Evolutionary conservation across 2,329 filamentous ascomycete species (phyloP).

Genomic region (Pyricularia pennisetigena): DNA sequence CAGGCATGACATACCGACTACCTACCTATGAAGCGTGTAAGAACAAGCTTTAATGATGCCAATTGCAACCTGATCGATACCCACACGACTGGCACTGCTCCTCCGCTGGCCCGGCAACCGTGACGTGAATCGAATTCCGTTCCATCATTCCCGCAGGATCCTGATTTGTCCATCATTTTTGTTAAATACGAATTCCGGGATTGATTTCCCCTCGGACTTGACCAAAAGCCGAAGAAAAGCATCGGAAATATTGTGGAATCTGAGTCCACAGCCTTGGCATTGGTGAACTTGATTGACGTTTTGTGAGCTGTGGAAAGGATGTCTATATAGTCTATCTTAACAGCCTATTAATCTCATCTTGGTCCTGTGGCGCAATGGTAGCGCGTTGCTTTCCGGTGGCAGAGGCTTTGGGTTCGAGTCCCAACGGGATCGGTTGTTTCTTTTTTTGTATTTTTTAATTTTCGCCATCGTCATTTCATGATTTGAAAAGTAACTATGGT

Average conservation of each 20-base stretch:
- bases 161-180: background rate
- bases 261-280: no score
- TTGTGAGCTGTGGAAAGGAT: no score
- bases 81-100: background rate
- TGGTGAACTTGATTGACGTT: no score
- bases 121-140: background rate
- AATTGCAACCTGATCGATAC: background rate
- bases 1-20: background rate
- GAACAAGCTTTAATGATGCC: background rate
- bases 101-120: background rate
- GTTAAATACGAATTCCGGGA: background rate
- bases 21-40: background rate
- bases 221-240: no score
- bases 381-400: slow-evolving; percentile 14
- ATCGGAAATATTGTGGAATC: no score
- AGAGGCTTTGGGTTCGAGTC: slow-evolving; percentile 16
- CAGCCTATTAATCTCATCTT: no score
- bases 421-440: slow-evolving; percentile 11
- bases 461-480: no score
- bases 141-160: background rate
- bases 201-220: no score
- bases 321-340: no score
- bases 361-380: slow-evolving; percentile 15
- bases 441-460: background rate
- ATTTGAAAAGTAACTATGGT: no score